Conservation (phyloP, 2,329 filamentous ascomycete genomes). For the Colletotrichum camelliae region DNA sequence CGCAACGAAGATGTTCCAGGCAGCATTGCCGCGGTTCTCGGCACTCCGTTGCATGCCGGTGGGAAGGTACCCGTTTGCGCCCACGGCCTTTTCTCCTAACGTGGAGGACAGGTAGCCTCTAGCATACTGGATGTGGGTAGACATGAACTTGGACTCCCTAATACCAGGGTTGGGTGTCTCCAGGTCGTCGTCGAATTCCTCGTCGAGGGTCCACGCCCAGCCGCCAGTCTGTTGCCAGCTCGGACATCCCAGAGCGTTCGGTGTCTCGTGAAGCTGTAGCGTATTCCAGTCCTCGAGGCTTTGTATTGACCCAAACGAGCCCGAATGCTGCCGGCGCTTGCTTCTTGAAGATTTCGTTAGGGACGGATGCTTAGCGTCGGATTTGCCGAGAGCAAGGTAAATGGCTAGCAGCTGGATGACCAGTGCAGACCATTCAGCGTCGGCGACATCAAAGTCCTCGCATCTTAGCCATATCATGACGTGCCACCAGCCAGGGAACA, state of each 20-base stretch:
- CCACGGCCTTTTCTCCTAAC: conserved; percentile 60
- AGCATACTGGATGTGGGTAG: conserved; percentile 61
- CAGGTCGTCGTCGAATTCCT: conserved; percentile 43
- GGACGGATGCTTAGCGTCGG: conserved; percentile 30
- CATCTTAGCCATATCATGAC: conserved; percentile 70
- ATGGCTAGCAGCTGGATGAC: conserved; percentile 68
- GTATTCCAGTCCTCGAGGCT: conserved; percentile 52
- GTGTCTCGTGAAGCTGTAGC: conserved; percentile 51
- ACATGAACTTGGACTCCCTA: conserved; percentile 46
- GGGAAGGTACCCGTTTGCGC: conserved; percentile 66
- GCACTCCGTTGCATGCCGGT: conserved; percentile 59
- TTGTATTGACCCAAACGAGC: conserved; percentile 38
- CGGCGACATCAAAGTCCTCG: conserved; percentile 49
- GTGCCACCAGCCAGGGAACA: conserved; percentile 77
- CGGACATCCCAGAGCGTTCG: conserved; percentile 55
- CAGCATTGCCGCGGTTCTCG: conserved; percentile 63
- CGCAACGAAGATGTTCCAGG: conserved; percentile 73
- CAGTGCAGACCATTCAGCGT: conserved; percentile 74
- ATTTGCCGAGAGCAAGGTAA: conserved; percentile 62
- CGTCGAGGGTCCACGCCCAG: conserved; percentile 76
- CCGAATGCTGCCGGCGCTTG: conserved; percentile 36
- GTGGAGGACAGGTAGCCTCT: conserved; percentile 68
- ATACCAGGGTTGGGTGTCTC: conserved; percentile 32
- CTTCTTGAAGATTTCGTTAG: conserved; percentile 23
- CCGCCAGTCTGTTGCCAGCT: conserved; percentile 65